Evolutionary conservation across 805 yeast genomes (phyloP).

Genomic region (Spathaspora arborariae): DNA sequence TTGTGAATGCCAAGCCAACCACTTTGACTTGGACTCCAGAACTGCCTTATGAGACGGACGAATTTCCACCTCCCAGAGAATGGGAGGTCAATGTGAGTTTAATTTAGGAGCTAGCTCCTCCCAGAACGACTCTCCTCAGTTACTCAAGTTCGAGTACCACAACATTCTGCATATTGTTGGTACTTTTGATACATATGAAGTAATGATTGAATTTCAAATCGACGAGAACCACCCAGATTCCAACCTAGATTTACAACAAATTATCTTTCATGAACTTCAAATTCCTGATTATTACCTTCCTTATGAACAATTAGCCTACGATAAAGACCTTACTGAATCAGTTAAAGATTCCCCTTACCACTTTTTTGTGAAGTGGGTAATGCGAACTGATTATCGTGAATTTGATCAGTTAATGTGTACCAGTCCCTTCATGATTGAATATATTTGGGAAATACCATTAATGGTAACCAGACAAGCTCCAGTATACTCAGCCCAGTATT

Average conservation of each 20-base stretch:
- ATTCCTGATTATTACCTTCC: background rate
- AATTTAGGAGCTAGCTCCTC: background rate
- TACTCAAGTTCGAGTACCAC: background rate
- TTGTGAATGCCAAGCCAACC: background rate
- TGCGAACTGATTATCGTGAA: background rate
- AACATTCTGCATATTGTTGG: background rate
- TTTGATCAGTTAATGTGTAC: background rate
- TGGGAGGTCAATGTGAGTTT: background rate
- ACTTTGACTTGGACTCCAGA: background rate
- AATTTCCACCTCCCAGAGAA: background rate
- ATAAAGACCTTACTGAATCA: background rate
- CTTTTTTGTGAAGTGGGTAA: conserved; percentile 1
- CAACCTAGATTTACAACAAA: background rate
- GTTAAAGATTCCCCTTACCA: background rate
- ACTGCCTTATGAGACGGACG: background rate
- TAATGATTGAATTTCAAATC: background rate
- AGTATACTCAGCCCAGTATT: background rate
- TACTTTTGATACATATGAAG: background rate
- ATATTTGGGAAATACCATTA: background rate
- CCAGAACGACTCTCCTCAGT: background rate
- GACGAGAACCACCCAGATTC: background rate
- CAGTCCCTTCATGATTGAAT: background rate
- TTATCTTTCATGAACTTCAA: background rate
- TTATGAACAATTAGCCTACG: background rate
- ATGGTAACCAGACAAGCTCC: background rate